Conservation (phyloP, 108 stramenopile species). For the Cyclotella sp. region DNA sequence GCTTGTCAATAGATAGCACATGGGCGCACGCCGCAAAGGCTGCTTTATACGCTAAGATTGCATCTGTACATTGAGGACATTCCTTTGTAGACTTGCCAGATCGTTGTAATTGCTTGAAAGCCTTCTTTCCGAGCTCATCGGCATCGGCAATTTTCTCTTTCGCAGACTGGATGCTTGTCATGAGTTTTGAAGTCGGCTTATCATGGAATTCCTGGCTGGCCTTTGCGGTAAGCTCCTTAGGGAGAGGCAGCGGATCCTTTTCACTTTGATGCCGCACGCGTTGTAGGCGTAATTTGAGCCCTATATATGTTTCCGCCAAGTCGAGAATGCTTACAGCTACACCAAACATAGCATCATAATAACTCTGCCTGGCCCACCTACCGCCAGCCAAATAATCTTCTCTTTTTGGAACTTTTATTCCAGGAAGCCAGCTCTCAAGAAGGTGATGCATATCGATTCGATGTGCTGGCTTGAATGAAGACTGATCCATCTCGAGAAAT, state of each 20-base stretch:
- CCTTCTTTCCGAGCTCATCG: slow-evolving; percentile 56
- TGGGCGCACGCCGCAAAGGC: slow-evolving; percentile 77
- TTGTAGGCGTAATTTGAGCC: slow-evolving; percentile 82
- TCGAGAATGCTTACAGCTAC: slow-evolving; percentile 82
- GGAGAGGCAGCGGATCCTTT: slow-evolving; percentile 75
- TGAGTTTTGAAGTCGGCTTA: slow-evolving; percentile 52
- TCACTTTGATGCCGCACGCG: slow-evolving; percentile 74
- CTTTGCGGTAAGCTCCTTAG: slow-evolving; percentile 25
- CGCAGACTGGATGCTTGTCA: slow-evolving; percentile 50
- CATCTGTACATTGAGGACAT: slow-evolving; percentile 40
- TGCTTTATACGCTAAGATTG: slow-evolving; percentile 60
- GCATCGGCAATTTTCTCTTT: slow-evolving; percentile 56
- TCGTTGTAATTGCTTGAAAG: slow-evolving; percentile 45
- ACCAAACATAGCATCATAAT: slow-evolving; percentile 86
- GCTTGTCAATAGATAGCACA: slow-evolving; percentile 76
- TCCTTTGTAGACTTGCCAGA: slow-evolving; percentile 50
- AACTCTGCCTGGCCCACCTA: slow-evolving; percentile 88
- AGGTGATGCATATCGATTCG: slow-evolving; percentile 81
- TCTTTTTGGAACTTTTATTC: slow-evolving; percentile 78
- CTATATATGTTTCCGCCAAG: slow-evolving; percentile 82
- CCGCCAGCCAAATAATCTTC: slow-evolving; percentile 92
- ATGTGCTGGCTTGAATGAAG: slow-evolving; percentile 74
- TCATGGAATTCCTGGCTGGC: slow-evolving; percentile 30
- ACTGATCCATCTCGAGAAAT: slow-evolving; percentile 88
- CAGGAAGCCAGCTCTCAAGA: slow-evolving; percentile 88